Conservation (phyloP, 2,329 filamentous ascomycete genomes). For the Microsporum canis region DNA sequence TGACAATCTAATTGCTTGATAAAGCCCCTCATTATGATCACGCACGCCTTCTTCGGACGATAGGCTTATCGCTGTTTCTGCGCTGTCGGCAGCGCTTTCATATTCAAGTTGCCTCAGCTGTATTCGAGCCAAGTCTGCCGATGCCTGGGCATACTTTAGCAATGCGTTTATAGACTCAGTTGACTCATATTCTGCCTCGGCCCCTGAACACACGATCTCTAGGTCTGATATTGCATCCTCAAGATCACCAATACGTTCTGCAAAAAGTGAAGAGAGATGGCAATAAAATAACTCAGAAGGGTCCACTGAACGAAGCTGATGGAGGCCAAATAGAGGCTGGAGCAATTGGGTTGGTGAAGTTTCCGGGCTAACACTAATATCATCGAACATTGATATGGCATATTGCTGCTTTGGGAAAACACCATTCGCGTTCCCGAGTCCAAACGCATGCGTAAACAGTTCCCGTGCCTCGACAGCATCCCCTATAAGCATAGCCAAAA, state of each 20-base stretch:
- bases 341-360: slow-evolving; percentile 49
- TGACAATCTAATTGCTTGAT: slow-evolving; percentile 63
- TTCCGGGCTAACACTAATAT: slow-evolving; percentile 46
- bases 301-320: slow-evolving; percentile 62
- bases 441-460: slow-evolving; percentile 87
- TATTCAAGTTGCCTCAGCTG: slow-evolving; percentile 60
- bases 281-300: slow-evolving; percentile 60
- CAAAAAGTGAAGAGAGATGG: slow-evolving; percentile 68
- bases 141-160: slow-evolving; percentile 66
- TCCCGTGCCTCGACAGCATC: slow-evolving; percentile 66
- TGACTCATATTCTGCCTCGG: slow-evolving; percentile 74
- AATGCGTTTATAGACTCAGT: slow-evolving; percentile 67
- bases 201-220: slow-evolving; percentile 52
- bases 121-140: slow-evolving; percentile 75
- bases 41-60: slow-evolving; percentile 59
- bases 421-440: slow-evolving; percentile 71
- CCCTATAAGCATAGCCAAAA: slow-evolving; percentile 67
- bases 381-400: slow-evolving; percentile 69
- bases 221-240: slow-evolving; percentile 52
- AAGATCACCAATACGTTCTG: slow-evolving; percentile 66
- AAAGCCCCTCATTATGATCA: slow-evolving; percentile 49
- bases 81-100: slow-evolving; percentile 61
- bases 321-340: slow-evolving; percentile 77
- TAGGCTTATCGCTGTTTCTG: slow-evolving; percentile 67
- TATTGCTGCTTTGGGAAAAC: slow-evolving; percentile 67